A percentile compares a stretch with the other conserved stretches of the same genome.
Evolutionary conservation across 1,284 basidiomycete species (phyloP).

Genomic region (Earliella scabrosa): DNA sequence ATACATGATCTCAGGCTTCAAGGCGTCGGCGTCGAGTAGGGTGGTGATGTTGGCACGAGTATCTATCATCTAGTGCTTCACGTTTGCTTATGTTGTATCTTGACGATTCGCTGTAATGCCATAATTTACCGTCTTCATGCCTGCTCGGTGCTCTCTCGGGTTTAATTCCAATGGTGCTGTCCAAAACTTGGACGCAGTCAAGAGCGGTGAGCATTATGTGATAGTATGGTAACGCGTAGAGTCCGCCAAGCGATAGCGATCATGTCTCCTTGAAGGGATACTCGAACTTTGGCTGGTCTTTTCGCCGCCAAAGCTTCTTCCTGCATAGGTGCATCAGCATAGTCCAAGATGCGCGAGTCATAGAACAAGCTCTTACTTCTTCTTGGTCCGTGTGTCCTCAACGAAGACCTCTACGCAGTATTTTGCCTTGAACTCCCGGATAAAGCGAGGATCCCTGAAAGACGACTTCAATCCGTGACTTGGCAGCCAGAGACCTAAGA

Average conservation of each 20-base stretch:
- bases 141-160: neutral
- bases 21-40: too few relatives aligned
- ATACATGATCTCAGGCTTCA: constrained; percentile 2
- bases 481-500: neutral
- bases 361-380: constrained; percentile 67
- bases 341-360: neutral
- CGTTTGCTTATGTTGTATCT: neutral
- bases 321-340: constrained; percentile 43
- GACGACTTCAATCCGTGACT: neutral
- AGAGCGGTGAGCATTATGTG: constrained; percentile 17
- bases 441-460: constrained; percentile 91
- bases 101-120: neutral
- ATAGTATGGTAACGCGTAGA: constrained; percentile 1
- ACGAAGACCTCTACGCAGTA: constrained; percentile 87
- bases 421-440: constrained; percentile 90
- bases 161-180: neutral
- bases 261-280: constrained; percentile 81
- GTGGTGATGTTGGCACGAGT: constrained; percentile 4
- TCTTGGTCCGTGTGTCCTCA: constrained; percentile 83
- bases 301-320: constrained; percentile 90
- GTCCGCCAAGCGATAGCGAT: neutral
- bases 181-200: neutral
- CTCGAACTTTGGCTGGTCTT: constrained; percentile 82
- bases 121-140: neutral
- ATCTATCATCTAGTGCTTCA: neutral